Evolutionary conservation across 176 grass and related monocot genomes (phyloP).

Genomic region (Rhynchospora breviuscula): DNA sequence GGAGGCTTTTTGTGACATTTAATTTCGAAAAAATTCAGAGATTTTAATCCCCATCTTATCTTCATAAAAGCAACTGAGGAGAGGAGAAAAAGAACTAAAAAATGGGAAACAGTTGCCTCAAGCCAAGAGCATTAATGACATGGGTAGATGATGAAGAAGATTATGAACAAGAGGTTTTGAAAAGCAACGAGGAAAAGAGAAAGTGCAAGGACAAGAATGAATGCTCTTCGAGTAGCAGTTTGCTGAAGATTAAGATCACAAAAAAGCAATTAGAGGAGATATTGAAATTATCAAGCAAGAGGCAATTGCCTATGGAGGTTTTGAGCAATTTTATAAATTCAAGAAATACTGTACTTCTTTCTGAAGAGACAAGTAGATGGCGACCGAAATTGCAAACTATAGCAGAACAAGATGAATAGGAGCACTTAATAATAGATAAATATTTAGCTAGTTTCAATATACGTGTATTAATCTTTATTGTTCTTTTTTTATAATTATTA

Average conservation of each 20-base stretch:
- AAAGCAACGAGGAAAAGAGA: constrained; percentile 15
- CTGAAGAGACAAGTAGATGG: neutral
- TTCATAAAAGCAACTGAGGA: neutral
- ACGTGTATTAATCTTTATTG: neutral
- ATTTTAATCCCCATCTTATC: too few species aligned
- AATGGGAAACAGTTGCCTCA: constrained; percentile 36
- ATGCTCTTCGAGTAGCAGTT: neutral
- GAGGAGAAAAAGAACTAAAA: neutral
- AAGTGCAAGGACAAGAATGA: neutral
- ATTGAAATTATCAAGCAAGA: constrained; percentile 5
- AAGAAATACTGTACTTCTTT: neutral
- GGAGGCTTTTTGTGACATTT: too few species aligned
- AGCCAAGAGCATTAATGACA: constrained; percentile 12
- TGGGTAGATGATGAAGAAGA: constrained; percentile 26
- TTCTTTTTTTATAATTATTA: neutral
- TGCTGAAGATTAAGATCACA: constrained; percentile 29
- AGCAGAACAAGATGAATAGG: constrained; percentile 7
- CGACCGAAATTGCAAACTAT: constrained; percentile 13
- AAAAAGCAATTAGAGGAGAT: constrained; percentile 35
- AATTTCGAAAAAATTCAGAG: too few species aligned
- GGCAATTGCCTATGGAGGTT: constrained; percentile 15
- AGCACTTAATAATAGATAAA: neutral
- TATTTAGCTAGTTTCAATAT: neutral
- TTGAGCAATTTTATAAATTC: constrained; percentile 12
- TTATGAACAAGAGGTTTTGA: neutral